These are phyloP conservation scores for Volutella citrinella DNA, from an alignment of 2,329 filamentous ascomycete genomes.

Conservation along the genomic window DNA sequence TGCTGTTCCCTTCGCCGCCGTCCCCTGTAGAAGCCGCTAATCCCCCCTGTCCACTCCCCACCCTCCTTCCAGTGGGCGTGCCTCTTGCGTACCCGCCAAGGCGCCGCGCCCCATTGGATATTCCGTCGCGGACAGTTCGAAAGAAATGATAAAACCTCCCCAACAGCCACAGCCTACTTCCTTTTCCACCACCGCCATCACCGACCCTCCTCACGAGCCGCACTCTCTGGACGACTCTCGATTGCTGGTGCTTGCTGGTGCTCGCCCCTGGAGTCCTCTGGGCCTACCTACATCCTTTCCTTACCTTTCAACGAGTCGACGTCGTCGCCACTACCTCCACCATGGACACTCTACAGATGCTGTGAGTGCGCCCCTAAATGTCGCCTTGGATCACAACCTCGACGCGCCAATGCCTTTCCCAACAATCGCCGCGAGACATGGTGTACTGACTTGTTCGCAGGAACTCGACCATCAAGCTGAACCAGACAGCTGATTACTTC, in stretches of 20 bases:
- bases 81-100: background rate
- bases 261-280: conserved; percentile 5
- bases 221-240: conserved; percentile 18
- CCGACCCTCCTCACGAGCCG: conserved; percentile 17
- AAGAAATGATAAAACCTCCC: conserved; percentile 31
- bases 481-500: conserved; percentile 50
- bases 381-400: background rate
- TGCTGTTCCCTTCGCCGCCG: no score
- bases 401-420: conserved; percentile 9
- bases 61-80: background rate
- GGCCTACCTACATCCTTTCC: conserved; percentile 8
- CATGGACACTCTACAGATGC: conserved; percentile 24
- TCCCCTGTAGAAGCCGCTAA: no score
- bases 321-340: conserved; percentile 12
- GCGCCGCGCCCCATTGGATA: conserved; percentile 9
- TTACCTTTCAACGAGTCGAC: background rate
- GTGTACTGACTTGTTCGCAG: conserved; percentile 29
- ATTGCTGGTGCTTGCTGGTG: conserved; percentile 18
- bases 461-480: conserved; percentile 49
- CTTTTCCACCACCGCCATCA: conserved; percentile 22
- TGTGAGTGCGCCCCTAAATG: conserved; percentile 22
- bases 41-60: no score
- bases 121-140: conserved; percentile 13
- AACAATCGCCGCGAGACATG: conserved; percentile 7
- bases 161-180: conserved; percentile 23